Percentiles rank a stretch among this genome's conserved stretches.
phyloP scores from a whole-genome alignment of 805 yeast species.

The Saturnispora dispora region DNA sequence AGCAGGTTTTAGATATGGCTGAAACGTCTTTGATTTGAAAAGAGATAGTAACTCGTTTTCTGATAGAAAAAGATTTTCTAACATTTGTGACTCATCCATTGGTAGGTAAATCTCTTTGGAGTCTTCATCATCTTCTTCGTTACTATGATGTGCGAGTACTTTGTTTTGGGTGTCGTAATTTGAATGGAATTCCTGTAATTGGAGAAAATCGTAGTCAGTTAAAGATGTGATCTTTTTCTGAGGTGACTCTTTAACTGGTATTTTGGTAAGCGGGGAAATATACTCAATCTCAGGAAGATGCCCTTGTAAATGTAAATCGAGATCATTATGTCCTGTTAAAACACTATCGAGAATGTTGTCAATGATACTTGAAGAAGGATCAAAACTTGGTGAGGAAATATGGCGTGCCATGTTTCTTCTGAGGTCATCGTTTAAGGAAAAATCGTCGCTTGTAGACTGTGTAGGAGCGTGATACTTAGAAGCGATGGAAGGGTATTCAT shows the following conservation, averaged over 20 bases:
- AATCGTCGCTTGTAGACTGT: background rate
- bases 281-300: background rate
- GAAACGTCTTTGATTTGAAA: conserved; percentile 17
- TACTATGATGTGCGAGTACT: background rate
- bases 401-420: conserved; percentile 12
- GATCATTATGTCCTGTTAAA: background rate
- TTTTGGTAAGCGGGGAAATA: background rate
- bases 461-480: background rate
- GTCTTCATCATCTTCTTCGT: conserved; percentile 1
- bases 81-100: conserved; percentile 30
- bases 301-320: background rate
- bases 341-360: conserved; percentile 7
- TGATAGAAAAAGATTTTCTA: conserved; percentile 23
- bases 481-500: background rate
- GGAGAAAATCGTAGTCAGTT: background rate
- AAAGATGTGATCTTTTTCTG: background rate
- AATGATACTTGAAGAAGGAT: conserved; percentile 9
- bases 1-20: conserved; percentile 21
- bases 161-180: background rate
- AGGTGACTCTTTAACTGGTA: background rate
- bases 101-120: conserved; percentile 17
- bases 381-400: conserved; percentile 13
- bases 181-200: background rate
- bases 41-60: conserved; percentile 22
- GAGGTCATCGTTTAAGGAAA: conserved; percentile 1